Evolutionary conservation across 352 stramenopile genomes (phyloP).

Genomic region (Globisporangium okanoganense): DNA sequence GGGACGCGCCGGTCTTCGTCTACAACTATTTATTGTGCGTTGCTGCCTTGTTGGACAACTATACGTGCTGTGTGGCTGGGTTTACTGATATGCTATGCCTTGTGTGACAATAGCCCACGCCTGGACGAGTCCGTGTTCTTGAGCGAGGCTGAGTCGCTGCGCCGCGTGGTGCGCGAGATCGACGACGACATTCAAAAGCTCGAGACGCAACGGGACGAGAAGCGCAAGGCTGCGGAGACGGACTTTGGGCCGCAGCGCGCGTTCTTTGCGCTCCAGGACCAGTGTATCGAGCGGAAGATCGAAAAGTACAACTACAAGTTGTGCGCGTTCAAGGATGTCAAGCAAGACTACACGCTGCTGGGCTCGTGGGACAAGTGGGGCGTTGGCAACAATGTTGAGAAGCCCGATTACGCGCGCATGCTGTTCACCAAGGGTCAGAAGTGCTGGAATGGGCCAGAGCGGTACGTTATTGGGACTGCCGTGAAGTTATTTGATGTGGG

Average conservation of each 20-base stretch:
- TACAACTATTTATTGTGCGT: slow-evolving; percentile 80
- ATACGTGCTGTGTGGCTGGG: too few species aligned
- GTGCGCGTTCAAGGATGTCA: slow-evolving; percentile 77
- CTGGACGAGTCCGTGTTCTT: slow-evolving; percentile 51
- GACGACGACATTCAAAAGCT: slow-evolving; percentile 55
- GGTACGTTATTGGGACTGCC: slow-evolving; percentile 22
- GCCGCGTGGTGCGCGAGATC: slow-evolving; percentile 62
- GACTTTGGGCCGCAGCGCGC: slow-evolving; percentile 70
- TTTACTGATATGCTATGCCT: not conserved
- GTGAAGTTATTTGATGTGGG: too few species aligned
- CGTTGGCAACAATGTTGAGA: slow-evolving; percentile 9
- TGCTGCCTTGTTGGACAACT: too few species aligned
- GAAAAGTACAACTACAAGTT: slow-evolving; percentile 90
- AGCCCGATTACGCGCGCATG: slow-evolving; percentile 51
- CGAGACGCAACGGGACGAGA: slow-evolving; percentile 43
- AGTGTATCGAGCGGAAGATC: slow-evolving; percentile 74
- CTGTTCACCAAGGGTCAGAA: slow-evolving; percentile 75
- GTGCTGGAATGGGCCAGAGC: slow-evolving; percentile 91
- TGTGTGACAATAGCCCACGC: slow-evolving; percentile 33
- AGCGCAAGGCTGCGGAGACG: slow-evolving; percentile 30
- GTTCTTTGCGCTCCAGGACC: slow-evolving; percentile 73
- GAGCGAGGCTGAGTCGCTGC: slow-evolving; percentile 62
- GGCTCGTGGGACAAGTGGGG: slow-evolving; percentile 74
- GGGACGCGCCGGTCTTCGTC: slow-evolving; percentile 60
- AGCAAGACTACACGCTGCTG: slow-evolving; percentile 76